Percentiles rank a stretch among this genome's conserved stretches.
These are phyloP conservation scores for Botrytis medusae DNA, from an alignment of 2,329 filamentous ascomycete species.

Conservation along the genomic window DNA sequence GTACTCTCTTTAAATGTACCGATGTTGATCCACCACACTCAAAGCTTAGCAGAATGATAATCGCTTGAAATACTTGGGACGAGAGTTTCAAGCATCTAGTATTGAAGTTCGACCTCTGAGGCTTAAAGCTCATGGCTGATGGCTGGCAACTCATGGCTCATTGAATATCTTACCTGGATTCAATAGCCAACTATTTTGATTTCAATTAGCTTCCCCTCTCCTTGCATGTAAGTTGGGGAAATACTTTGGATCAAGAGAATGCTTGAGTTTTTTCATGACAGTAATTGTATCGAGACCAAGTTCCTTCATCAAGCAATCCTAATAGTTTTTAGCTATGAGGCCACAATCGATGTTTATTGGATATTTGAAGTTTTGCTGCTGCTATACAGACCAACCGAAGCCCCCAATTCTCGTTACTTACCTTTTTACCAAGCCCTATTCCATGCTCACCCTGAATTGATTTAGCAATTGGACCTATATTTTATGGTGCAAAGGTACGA, in stretches of 20 bases:
- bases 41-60: neutral
- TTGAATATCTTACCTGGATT: constrained; percentile 57
- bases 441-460: constrained; percentile 68
- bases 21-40: neutral
- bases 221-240: neutral
- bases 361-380: neutral
- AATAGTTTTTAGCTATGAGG: neutral
- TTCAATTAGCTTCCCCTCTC: neutral
- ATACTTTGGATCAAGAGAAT: constrained; percentile 68
- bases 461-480: neutral
- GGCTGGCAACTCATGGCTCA: neutral
- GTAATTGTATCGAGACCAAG: constrained; percentile 75
- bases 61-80: neutral
- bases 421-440: constrained; percentile 82
- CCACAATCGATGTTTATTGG: neutral
- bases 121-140: neutral
- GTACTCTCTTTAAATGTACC: neutral
- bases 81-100: neutral
- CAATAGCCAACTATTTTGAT: constrained; percentile 63
- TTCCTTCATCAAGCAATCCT: constrained; percentile 51
- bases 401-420: constrained; percentile 43
- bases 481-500: neutral
- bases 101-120: neutral
- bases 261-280: constrained; percentile 81
- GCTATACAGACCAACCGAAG: constrained; percentile 48